Conservation (phyloP, 306 rosid genomes). For the Cyclanthera cordifolia region DNA sequence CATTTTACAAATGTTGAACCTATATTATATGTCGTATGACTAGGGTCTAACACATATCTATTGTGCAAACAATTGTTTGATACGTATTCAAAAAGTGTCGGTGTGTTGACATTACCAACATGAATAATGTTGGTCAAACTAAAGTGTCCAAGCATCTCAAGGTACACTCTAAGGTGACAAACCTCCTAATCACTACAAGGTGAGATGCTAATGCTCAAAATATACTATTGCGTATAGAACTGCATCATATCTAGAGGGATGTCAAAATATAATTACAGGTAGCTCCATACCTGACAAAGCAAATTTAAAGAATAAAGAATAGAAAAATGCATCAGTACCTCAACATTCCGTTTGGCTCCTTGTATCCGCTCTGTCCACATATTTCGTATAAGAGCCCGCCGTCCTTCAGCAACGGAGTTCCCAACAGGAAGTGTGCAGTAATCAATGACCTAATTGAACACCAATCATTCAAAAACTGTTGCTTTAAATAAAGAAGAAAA, state of each 20-base stretch:
- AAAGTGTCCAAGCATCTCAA: too few species aligned
- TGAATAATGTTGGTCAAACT: too few species aligned
- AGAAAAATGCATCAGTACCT: conserved; percentile 36
- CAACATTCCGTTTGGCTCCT: conserved; percentile 89
- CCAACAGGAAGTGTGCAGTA: conserved; percentile 73
- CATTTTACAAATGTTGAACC: too few species aligned
- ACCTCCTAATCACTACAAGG: too few species aligned
- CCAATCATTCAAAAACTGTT: background rate
- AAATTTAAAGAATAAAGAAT: background rate
- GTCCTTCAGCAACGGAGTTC: conserved; percentile 71
- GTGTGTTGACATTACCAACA: too few species aligned
- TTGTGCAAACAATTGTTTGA: too few species aligned
- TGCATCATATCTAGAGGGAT: background rate
- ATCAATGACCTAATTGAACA: conserved; percentile 64
- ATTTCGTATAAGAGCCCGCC: conserved; percentile 82
- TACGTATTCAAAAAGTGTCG: too few species aligned
- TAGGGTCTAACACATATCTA: too few species aligned
- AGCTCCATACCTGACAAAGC: background rate
- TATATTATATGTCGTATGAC: too few species aligned
- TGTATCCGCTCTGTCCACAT: conserved; percentile 99
- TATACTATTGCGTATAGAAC: background rate
- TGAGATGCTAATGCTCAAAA: background rate
- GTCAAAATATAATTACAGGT: background rate
- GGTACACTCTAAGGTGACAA: too few species aligned
- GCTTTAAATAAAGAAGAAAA: background rate